These are phyloP conservation scores for Teunomyces cretensis DNA, from an alignment of 805 yeast species.

Conservation along the genomic window DNA sequence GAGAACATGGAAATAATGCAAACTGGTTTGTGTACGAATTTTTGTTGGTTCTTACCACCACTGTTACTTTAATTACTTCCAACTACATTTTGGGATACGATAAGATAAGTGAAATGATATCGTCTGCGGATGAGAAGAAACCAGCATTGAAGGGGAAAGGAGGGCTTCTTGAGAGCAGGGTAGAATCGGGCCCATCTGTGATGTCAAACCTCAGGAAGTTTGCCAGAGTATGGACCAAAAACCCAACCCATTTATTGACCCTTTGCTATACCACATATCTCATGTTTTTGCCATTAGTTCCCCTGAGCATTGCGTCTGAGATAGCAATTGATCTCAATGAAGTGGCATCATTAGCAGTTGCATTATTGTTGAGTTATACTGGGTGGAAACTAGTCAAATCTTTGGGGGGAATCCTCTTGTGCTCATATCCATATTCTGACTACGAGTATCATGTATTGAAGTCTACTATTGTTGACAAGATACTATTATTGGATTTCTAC, in stretches of 20 bases:
- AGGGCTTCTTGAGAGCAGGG: background rate
- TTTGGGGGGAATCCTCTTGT: conserved; percentile 51
- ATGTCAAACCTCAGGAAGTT: conserved; percentile 10
- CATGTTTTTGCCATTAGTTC: conserved; percentile 40
- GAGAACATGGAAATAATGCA: conserved; percentile 17
- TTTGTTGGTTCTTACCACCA: conserved; percentile 16
- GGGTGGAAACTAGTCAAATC: conserved; percentile 54
- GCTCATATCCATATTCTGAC: conserved; percentile 51
- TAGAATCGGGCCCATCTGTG: background rate
- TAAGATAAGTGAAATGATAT: conserved; percentile 33
- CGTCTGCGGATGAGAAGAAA: conserved; percentile 17
- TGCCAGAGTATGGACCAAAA: conserved; percentile 21
- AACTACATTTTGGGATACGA: conserved; percentile 32
- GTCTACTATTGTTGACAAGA: conserved; percentile 41
- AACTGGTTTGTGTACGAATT: conserved; percentile 32
- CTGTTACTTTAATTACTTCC: conserved; percentile 32
- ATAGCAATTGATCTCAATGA: conserved; percentile 42
- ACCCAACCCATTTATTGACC: conserved; percentile 50
- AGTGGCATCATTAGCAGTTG: conserved; percentile 45
- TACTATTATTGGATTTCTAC: conserved; percentile 52
- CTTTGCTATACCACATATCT: conserved; percentile 41
- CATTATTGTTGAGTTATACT: conserved; percentile 44
- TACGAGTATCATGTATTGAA: conserved; percentile 37
- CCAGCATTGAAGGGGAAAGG: conserved; percentile 3
- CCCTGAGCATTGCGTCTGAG: conserved; percentile 25